These are phyloP conservation scores for Pichia sp. DNA, from an alignment of 1,139 yeast species.

Conservation along the genomic window DNA sequence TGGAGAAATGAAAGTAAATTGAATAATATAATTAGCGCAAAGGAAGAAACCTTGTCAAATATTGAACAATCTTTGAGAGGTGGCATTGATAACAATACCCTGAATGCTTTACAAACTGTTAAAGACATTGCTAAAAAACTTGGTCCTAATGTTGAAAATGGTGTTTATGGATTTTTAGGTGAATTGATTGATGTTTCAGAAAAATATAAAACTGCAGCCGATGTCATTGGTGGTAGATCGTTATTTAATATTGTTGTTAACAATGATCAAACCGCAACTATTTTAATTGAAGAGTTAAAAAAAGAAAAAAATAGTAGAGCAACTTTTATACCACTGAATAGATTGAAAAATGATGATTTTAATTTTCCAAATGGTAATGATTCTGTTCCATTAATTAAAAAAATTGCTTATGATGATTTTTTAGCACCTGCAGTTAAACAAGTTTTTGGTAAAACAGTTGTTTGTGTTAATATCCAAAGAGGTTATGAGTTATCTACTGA, in stretches of 20 bases:
- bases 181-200: slow-evolving; percentile 76
- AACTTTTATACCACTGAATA: slow-evolving; percentile 83
- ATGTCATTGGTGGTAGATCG: slow-evolving; percentile 82
- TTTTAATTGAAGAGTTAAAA: slow-evolving; percentile 70
- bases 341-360: slow-evolving; percentile 40
- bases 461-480: slow-evolving; percentile 60
- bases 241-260: slow-evolving; percentile 88
- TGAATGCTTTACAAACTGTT: slow-evolving; percentile 66
- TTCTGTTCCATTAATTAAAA: slow-evolving; percentile 69
- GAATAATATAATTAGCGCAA: slow-evolving; percentile 49
- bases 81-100: slow-evolving; percentile 68
- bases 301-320: slow-evolving; percentile 73
- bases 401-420: slow-evolving; percentile 52
- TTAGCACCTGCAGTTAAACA: slow-evolving; percentile 65
- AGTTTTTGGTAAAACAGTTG: slow-evolving; percentile 75
- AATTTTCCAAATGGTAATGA: slow-evolving; percentile 51
- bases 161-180: slow-evolving; percentile 77
- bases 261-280: slow-evolving; percentile 74
- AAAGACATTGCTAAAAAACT: slow-evolving; percentile 50
- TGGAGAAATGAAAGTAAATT: slow-evolving; percentile 78
- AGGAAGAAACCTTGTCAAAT: slow-evolving; percentile 46
- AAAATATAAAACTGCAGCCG: slow-evolving; percentile 79
- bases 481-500: slow-evolving; percentile 66
- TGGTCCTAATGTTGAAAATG: slow-evolving; percentile 39
- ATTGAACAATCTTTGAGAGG: slow-evolving; percentile 59